These are phyloP conservation scores for Paramecium biaurelia DNA, from an alignment of 73 alveolate genomes.

Conservation along the genomic window DNA sequence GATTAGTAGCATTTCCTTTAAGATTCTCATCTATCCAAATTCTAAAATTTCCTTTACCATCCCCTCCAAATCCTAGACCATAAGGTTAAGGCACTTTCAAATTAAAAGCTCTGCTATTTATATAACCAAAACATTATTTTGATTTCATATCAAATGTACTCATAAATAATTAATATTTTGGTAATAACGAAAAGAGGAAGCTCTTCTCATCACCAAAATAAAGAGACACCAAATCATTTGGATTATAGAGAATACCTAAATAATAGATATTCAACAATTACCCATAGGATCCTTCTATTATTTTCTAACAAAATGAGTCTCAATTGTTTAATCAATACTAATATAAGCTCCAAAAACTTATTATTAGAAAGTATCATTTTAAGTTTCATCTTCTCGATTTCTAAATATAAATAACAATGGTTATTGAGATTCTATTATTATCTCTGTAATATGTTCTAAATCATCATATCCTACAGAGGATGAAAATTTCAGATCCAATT, in stretches of 20 bases:
- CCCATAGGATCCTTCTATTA: constrained; percentile 50
- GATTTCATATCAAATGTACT: constrained; percentile 41
- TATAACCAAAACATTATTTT: neutral
- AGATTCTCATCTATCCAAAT: constrained; percentile 29
- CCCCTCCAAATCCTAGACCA: constrained; percentile 44
- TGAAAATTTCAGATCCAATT: neutral
- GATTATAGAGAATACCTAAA: constrained; percentile 10
- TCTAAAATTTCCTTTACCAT: constrained; percentile 44
- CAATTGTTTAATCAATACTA: constrained; percentile 17
- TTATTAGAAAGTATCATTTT: constrained; percentile 25
- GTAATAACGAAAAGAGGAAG: constrained; percentile 33
- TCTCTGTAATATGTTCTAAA: constrained; percentile 30
- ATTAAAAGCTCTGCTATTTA: constrained; percentile 23
- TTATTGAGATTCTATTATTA: constrained; percentile 4
- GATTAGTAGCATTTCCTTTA: neutral
- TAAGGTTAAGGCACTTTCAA: constrained; percentile 30
- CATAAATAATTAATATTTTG: constrained; percentile 27
- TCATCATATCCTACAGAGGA: constrained; percentile 47
- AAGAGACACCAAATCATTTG: neutral
- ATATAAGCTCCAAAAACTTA: constrained; percentile 33
- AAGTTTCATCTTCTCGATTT: constrained; percentile 33
- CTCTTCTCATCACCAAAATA: constrained; percentile 44
- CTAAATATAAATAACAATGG: constrained; percentile 19
- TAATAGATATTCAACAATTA: neutral
- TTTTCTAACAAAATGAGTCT: constrained; percentile 41